phyloP scores from a whole-genome alignment of 371 early-diverging fungal genomes.

The Umbelopsis sp. region DNA sequence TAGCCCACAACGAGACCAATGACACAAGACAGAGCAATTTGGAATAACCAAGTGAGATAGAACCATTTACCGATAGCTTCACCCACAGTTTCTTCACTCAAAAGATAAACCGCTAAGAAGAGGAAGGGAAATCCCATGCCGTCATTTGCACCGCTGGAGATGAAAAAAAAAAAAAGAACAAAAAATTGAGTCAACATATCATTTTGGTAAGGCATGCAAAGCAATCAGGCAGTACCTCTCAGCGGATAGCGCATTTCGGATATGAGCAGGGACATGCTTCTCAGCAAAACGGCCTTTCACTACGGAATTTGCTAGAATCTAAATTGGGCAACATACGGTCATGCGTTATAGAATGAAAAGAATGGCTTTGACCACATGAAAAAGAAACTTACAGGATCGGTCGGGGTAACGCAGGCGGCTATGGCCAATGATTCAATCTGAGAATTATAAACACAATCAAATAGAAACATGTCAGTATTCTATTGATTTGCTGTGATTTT shows the following conservation, averaged over 20 bases:
- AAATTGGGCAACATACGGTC: neutral
- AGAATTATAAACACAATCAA: constrained; percentile 10
- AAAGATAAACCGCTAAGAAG: constrained; percentile 77
- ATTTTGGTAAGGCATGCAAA: too few species aligned
- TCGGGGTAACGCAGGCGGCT: constrained; percentile 92
- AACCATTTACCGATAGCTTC: constrained; percentile 80
- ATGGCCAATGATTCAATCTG: constrained; percentile 77
- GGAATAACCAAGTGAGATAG: constrained; percentile 76
- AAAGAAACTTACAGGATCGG: constrained; percentile 80
- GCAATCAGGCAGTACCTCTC: constrained; percentile 59
- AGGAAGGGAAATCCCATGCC: constrained; percentile 91
- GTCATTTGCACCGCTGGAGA: constrained; percentile 77
- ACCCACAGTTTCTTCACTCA: constrained; percentile 58
- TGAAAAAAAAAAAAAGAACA: too few species aligned
- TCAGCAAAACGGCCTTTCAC: constrained; percentile 98
- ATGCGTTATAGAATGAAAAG: neutral
- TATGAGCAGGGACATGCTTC: constrained; percentile 83
- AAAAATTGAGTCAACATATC: too few species aligned
- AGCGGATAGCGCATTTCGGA: constrained; percentile 89
- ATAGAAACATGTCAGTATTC: neutral
- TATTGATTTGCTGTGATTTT: neutral
- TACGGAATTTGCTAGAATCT: constrained; percentile 91
- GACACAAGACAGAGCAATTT: constrained; percentile 72
- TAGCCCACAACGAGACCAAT: constrained; percentile 86
- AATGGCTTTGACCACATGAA: neutral